Evolutionary conservation across 148 eudicot genomes (phyloP).

Genomic region (Vaccinium myrtillus): DNA sequence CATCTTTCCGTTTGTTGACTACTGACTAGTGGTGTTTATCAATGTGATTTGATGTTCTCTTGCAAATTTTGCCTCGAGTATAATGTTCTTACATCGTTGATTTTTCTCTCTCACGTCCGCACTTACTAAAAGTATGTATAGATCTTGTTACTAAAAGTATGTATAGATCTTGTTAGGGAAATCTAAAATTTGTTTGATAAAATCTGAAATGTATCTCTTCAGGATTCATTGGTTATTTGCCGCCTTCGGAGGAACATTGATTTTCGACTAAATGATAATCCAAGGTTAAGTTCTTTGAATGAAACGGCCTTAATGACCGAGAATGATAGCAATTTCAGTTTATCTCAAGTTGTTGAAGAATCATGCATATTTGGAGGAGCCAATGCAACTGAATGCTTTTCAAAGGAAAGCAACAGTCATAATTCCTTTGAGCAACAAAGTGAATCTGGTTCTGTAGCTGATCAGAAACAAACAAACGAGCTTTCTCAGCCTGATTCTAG

Average conservation of each 20-base stretch:
- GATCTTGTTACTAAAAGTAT: not conserved
- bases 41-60: not conserved
- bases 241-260: constrained; percentile 67
- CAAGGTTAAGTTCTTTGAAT: constrained; percentile 23
- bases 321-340: constrained; percentile 24
- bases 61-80: not conserved
- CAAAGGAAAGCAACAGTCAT: constrained; percentile 57
- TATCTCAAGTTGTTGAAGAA: constrained; percentile 28
- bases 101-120: not conserved
- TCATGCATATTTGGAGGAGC: constrained; percentile 18
- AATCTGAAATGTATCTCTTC: constrained; percentile 4
- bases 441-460: constrained; percentile 49
- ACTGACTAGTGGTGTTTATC: too few relatives aligned
- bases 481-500: constrained; percentile 33
- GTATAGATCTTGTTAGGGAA: not conserved
- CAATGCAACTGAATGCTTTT: constrained; percentile 34
- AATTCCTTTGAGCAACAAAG: constrained; percentile 36
- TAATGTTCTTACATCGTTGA: not conserved
- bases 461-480: constrained; percentile 32
- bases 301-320: constrained; percentile 19
- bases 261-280: constrained; percentile 28
- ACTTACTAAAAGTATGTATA: not conserved
- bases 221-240: constrained; percentile 82
- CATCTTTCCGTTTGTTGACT: not conserved
- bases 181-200: not conserved